A percentile compares a stretch with the other conserved stretches of the same genome.
Conservation (phyloP, 345 rosid genomes). For the Populus ilicifolia region DNA sequence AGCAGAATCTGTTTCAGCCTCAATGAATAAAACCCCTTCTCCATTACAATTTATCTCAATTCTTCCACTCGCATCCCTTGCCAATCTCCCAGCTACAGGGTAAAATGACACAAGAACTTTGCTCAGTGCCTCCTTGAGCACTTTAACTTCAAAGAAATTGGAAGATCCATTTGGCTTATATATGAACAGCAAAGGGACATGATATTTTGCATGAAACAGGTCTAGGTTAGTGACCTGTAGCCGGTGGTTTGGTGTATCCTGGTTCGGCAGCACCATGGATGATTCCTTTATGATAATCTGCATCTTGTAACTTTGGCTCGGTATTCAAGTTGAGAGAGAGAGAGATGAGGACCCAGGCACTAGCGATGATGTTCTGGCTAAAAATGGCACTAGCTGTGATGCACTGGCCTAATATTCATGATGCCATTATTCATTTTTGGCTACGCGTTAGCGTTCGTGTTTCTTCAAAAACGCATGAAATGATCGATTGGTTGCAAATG, state of each 20-base stretch:
- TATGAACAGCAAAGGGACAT: conserved; percentile 28
- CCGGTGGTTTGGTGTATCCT: conserved; percentile 23
- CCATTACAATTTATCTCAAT: conserved; percentile 13
- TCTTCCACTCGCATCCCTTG: conserved; percentile 1
- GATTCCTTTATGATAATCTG: conserved; percentile 30
- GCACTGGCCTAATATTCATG: too few relatives aligned
- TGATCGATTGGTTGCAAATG: too few relatives aligned
- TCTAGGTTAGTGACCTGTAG: conserved; percentile 43
- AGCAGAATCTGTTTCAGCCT: conserved; percentile 11
- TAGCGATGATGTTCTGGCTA: too few relatives aligned
- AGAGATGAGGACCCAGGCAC: too few relatives aligned
- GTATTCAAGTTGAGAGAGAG: too few relatives aligned
- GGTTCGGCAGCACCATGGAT: conserved; percentile 26
- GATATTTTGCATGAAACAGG: conserved; percentile 8
- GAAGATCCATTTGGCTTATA: conserved; percentile 24
- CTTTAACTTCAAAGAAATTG: not conserved
- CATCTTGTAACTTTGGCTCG: conserved; percentile 7
- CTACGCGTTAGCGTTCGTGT: too few relatives aligned
- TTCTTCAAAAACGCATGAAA: too few relatives aligned
- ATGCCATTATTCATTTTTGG: too few relatives aligned
- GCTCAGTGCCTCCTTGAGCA: conserved; percentile 14
- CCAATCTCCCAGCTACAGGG: conserved; percentile 21
- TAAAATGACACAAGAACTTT: conserved; percentile 8
- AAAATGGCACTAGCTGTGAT: too few relatives aligned
- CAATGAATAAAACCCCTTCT: conserved; percentile 1